Base-by-base conservation (phyloP, 768 basidiomycete genomes). In the Dioszegia aurantiaca region DNA sequence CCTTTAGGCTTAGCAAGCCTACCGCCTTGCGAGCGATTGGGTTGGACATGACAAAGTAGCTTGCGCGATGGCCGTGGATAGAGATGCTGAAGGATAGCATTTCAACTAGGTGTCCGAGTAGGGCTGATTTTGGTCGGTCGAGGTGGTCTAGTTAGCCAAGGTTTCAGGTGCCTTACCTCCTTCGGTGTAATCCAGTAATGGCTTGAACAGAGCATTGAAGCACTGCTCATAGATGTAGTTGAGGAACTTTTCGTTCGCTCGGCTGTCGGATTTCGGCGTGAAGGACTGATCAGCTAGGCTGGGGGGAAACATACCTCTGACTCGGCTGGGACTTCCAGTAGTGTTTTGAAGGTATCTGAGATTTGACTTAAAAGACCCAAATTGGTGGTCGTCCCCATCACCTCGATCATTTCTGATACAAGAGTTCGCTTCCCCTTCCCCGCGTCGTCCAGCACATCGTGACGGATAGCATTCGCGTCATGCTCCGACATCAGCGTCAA, bases 31-130 rank as follows among this genome's bases (percentile, higher is more conserved):
- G 72, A 48, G 89, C 80, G 64, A 97, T 84, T 64, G 85, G 84
- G 39, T 86, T 85, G 1, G 90, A 86, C 66, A 95, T 82, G 74
- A 94, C 81, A 73, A 86, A 91, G 79, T 89, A 91, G 77, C 91
- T 88, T 69, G 89, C 88, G 55, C 91, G 87, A 80, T 94, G 93
- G 47, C 86, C 83, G 77, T 99, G 94, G 77, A 93, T 90, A 53
- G 83, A 80, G 59, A 89, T 81, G 78, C 90, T 91, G 78, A 86
- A 89, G 78, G 88, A 88, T 61, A 97, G 80, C 62, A 97, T 80
- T 75, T 99, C 94, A 79, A 88, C 89, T 52, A 97, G 83, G 77
- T 90, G 89, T 62, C 91, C 83, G 73, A 85, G 86, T 64, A 94
- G 86, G 71, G 90, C 87, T 42, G 86, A 84, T 70, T 84, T 84